Percentiles rank a stretch among this genome's conserved stretches.
Conservation (phyloP, 108 stramenopile genomes). For the Stephanodiscus triporus region DNA sequence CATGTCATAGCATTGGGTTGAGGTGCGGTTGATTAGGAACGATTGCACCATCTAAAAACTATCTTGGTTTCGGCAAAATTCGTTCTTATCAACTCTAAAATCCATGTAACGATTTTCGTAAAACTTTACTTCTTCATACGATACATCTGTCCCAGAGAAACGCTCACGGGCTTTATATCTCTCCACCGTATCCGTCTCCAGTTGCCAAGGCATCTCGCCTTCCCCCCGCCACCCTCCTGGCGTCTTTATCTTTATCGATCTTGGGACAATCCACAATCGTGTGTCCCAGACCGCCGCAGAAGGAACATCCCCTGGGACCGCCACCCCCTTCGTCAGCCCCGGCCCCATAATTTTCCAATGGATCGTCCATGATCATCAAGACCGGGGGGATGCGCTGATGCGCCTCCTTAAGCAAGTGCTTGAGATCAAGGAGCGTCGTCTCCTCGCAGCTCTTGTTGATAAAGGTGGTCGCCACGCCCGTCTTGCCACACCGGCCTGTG, state of each 20-base stretch:
- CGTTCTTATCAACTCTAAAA: no score
- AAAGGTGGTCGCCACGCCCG: conserved; percentile 99
- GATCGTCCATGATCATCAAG: conserved; percentile 97
- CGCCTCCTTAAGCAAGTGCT: conserved; percentile 97
- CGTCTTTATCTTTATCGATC: conserved; percentile 98
- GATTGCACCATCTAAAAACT: no score
- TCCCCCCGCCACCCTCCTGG: conserved; percentile 89
- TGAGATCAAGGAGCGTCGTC: conserved; percentile 94
- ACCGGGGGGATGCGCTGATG: conserved; percentile 98
- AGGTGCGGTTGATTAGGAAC: no score
- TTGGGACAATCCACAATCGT: conserved; percentile 98
- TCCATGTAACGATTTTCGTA: no score
- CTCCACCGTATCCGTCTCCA: no score
- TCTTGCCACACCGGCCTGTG: conserved; percentile 98
- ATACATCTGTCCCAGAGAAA: not conserved
- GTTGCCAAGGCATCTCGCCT: conserved; percentile 89
- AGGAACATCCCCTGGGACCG: conserved; percentile 93
- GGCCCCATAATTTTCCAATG: conserved; percentile 66
- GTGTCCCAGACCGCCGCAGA: conserved; percentile 99
- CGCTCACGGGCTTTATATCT: not conserved
- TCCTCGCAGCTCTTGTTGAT: conserved; percentile 96
- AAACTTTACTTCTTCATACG: no score
- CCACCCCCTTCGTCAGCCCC: conserved; percentile 48
- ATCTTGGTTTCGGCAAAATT: no score
- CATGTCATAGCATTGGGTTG: no score